Evolutionary conservation across 75 land plant genomes (phyloP).

Genomic region (Sequoia sempervirens): DNA sequence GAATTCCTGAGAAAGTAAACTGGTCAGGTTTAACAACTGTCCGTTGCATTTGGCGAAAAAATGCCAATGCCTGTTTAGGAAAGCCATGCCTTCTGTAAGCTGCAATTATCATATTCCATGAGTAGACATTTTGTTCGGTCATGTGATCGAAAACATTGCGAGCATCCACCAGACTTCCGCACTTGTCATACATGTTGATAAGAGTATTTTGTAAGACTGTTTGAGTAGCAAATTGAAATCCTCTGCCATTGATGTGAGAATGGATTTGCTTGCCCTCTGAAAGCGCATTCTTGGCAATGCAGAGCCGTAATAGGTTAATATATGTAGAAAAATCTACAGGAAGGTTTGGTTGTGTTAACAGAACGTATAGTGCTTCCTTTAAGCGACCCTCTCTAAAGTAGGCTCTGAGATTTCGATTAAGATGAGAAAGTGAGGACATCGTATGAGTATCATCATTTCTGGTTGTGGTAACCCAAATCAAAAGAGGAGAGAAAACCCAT

Average conservation of each 20-base stretch:
- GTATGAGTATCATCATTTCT: not conserved
- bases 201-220: not conserved
- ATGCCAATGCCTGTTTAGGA: not conserved
- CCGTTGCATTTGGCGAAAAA: constrained; percentile 10
- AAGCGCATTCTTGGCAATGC: not conserved
- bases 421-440: not conserved
- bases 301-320: not conserved
- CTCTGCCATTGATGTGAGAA: not conserved
- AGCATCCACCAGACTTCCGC: constrained; percentile 20
- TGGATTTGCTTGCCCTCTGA: not conserved
- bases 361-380: not conserved
- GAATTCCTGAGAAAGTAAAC: not conserved
- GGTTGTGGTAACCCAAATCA: no score
- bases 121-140: not conserved
- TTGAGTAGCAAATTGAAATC: not conserved
- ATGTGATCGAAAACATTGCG: constrained; percentile 13
- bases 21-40: not conserved
- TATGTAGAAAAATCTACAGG: not conserved
- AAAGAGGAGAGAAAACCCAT: no score
- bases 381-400: not conserved
- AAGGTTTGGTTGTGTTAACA: not conserved
- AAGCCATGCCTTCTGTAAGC: constrained; percentile 5
- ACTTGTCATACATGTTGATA: constrained; percentile 14
- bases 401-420: not conserved
- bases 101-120: constrained; percentile 15